phyloP scores from a whole-genome alignment of 2,329 filamentous ascomycete species.

The Pseudocercospora musae region DNA sequence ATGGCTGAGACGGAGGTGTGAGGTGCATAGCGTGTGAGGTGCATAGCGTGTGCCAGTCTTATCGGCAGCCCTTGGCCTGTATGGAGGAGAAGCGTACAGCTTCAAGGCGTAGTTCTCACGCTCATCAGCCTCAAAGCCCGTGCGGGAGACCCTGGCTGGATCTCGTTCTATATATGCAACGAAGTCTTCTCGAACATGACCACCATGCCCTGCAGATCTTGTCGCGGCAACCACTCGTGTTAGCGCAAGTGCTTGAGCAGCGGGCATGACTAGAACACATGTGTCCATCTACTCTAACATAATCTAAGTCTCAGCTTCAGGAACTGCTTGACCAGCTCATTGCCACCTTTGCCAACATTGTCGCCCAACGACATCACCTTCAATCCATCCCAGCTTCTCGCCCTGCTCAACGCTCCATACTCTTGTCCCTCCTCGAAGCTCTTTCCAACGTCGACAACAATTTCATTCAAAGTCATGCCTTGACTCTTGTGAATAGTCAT shows the following conservation, averaged over 20 bases:
- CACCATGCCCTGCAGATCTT: background rate
- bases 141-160: no score
- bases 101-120: no score
- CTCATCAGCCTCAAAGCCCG: no score
- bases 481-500: conserved; percentile 63
- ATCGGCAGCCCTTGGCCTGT: no score
- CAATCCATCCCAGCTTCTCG: conserved; percentile 51
- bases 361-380: conserved; percentile 33
- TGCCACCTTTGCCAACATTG: conserved; percentile 18
- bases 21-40: no score
- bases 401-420: conserved; percentile 62
- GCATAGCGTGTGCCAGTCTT: no score
- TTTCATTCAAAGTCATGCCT: conserved; percentile 60
- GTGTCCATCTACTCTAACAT: no score
- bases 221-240: no score
- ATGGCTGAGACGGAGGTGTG: conserved; percentile 20
- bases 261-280: no score
- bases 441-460: conserved; percentile 52
- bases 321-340: conserved; percentile 22
- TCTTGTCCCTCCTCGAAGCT: conserved; percentile 58
- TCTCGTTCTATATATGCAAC: no score
- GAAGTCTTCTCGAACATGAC: background rate
- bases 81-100: no score
- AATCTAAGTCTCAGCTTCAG: conserved; percentile 15
- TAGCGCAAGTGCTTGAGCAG: no score